A percentile compares a stretch with the other conserved stretches of the same genome.
Evolutionary conservation across 2,329 filamentous ascomycete species (phyloP).

Genomic region (Cercospora berteroae): DNA sequence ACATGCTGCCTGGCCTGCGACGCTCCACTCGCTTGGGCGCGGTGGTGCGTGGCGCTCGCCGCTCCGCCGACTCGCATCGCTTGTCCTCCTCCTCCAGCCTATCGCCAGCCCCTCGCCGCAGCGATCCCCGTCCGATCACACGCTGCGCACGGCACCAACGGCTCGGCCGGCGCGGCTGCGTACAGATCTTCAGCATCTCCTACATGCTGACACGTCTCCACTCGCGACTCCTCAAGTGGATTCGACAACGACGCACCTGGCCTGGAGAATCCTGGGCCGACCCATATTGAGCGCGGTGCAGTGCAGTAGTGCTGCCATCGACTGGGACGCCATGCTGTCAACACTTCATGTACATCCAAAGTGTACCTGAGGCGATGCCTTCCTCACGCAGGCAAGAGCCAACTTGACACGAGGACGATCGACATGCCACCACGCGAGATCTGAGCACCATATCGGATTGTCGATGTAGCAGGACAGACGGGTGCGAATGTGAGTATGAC

Average conservation of each 20-base stretch:
- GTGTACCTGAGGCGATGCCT: neutral
- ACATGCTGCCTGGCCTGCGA: neutral
- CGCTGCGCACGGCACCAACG: neutral
- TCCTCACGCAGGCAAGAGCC: neutral
- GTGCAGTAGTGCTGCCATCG: neutral
- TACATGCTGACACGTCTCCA: slow-evolving; percentile 2
- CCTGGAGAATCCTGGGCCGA: neutral
- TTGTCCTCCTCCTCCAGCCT: neutral
- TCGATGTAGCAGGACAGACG: neutral
- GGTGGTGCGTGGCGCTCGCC: neutral
- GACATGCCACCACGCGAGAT: neutral
- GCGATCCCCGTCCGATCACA: neutral
- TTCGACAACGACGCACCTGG: neutral
- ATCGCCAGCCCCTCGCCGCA: neutral
- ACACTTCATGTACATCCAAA: neutral
- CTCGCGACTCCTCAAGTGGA: neutral
- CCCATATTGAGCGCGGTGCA: neutral
- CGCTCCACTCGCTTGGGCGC: neutral
- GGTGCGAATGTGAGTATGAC: neutral
- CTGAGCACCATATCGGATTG: neutral
- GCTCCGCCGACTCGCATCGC: neutral
- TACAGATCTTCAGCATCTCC: neutral
- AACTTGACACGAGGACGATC: neutral
- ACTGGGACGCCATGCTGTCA: neutral
- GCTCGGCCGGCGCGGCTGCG: neutral